Percentiles rank a stretch among this genome's conserved stretches.
Conservation (phyloP, 2,329 filamentous ascomycete genomes). For the Fusarium gaditjirri region DNA sequence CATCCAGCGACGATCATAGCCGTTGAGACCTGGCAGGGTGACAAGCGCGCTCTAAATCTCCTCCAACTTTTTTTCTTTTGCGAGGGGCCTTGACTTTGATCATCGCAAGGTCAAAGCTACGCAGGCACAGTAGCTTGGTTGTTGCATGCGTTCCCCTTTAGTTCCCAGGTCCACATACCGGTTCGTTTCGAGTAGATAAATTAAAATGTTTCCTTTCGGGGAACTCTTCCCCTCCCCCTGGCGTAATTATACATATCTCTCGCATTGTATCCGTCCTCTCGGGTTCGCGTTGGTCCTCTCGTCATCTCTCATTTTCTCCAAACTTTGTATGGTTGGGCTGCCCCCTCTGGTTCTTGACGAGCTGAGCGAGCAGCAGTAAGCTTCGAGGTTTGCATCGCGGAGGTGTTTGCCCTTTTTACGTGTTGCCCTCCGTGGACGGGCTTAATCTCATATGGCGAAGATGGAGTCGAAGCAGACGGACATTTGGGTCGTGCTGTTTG, state of each 20-base stretch:
- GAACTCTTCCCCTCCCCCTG: not conserved
- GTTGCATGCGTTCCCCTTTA: not conserved
- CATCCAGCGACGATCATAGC: not conserved
- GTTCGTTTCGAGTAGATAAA: not conserved
- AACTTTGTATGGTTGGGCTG: not conserved
- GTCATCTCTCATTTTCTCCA: not conserved
- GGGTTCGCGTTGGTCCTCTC: slow-evolving; percentile 11
- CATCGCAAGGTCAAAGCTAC: not conserved
- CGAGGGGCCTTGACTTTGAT: not conserved
- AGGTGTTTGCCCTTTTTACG: not conserved
- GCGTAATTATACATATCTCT: slow-evolving; percentile 19
- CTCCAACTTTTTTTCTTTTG: not conserved
- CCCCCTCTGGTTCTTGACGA: slow-evolving; percentile 9
- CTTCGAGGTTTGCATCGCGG: not conserved
- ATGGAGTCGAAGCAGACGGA: slow-evolving; percentile 30
- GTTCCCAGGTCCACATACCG: not conserved
- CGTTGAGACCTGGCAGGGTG: not conserved
- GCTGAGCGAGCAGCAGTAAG: not conserved
- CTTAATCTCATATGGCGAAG: not conserved
- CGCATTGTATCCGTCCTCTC: not conserved
- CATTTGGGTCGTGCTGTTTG: slow-evolving; percentile 23
- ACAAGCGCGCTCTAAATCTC: not conserved
- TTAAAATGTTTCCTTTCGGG: not conserved
- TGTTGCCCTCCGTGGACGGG: not conserved
- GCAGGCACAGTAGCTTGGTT: not conserved